phyloP scores from a whole-genome alignment of 805 yeast species.

The Vanderwaltozyma polyspora region DNA sequence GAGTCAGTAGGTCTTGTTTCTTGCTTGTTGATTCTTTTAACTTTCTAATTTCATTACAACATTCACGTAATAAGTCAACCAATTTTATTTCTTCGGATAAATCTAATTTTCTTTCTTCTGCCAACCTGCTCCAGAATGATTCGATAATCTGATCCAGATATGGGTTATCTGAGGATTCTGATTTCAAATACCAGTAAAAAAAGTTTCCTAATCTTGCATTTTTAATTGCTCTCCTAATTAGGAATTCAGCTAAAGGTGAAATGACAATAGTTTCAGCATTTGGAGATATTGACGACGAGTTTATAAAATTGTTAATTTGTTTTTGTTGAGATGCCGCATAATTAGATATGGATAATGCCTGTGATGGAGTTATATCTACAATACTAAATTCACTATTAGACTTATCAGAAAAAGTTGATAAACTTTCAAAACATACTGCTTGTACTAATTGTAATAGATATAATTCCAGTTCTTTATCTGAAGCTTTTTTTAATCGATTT shows the following conservation, averaged over 20 bases:
- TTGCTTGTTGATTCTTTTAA: conserved; percentile 67
- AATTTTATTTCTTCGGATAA: conserved; percentile 56
- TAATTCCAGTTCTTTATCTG: conserved; percentile 67
- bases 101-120: conserved; percentile 15
- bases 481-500: conserved; percentile 64
- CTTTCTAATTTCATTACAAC: conserved; percentile 53
- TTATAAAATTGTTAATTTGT: neutral
- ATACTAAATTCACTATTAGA: conserved; percentile 30
- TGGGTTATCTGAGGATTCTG: conserved; percentile 67
- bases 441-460: conserved; percentile 85
- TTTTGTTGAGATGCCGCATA: neutral
- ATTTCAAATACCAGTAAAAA: conserved; percentile 85
- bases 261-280: conserved; percentile 12
- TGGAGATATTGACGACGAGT: neutral
- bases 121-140: conserved; percentile 32
- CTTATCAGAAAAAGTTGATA: conserved; percentile 19
- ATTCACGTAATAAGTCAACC: conserved; percentile 49
- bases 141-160: conserved; percentile 37
- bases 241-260: conserved; percentile 63
- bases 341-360: neutral
- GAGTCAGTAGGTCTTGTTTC: conserved; percentile 59
- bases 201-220: conserved; percentile 65
- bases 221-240: conserved; percentile 58
- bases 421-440: conserved; percentile 68
- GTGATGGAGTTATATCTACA: conserved; percentile 18